phyloP scores from a whole-genome alignment of 164 flowering plant species.

The Saururus chinensis region DNA sequence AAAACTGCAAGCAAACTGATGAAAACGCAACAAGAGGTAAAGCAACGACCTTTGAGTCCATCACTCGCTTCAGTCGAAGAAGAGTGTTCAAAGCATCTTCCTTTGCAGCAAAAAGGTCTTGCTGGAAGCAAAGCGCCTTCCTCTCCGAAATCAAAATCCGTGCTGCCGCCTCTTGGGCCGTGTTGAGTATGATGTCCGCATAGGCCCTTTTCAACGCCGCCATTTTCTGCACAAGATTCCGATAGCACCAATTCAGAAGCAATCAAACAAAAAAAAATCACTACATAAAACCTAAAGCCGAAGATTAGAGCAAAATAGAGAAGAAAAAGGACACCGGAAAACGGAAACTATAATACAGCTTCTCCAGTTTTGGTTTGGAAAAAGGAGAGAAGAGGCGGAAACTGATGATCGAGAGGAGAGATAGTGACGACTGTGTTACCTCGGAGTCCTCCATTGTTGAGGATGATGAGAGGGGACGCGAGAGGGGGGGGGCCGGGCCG shows the following conservation, averaged over 20 bases:
- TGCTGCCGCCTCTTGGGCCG: slow-evolving; percentile 81
- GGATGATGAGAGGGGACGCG: neutral
- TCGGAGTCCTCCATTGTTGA: slow-evolving; percentile 5
- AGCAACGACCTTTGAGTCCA: slow-evolving; percentile 54
- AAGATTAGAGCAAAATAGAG: neutral
- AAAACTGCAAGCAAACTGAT: neutral
- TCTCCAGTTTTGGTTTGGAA: neutral
- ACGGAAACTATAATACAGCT: neutral
- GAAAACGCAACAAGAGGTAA: neutral
- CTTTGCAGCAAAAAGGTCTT: slow-evolving; percentile 40
- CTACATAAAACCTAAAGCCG: neutral
- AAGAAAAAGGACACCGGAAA: neutral
- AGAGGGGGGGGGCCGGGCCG: no score
- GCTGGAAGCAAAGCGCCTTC: slow-evolving; percentile 41
- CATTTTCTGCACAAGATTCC: slow-evolving; percentile 3
- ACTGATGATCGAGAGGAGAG: neutral
- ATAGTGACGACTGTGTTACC: neutral
- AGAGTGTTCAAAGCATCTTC: slow-evolving; percentile 66
- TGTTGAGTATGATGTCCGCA: slow-evolving; percentile 70
- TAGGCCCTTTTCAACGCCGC: slow-evolving; percentile 66
- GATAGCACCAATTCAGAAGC: neutral
- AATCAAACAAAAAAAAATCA: neutral
- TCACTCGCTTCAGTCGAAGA: slow-evolving; percentile 49
- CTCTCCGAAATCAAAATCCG: slow-evolving; percentile 65
- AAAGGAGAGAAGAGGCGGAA: neutral